Base-by-base conservation (phyloP, 139 green algal species). In the Zygnema circumcarinatum region DNA sequence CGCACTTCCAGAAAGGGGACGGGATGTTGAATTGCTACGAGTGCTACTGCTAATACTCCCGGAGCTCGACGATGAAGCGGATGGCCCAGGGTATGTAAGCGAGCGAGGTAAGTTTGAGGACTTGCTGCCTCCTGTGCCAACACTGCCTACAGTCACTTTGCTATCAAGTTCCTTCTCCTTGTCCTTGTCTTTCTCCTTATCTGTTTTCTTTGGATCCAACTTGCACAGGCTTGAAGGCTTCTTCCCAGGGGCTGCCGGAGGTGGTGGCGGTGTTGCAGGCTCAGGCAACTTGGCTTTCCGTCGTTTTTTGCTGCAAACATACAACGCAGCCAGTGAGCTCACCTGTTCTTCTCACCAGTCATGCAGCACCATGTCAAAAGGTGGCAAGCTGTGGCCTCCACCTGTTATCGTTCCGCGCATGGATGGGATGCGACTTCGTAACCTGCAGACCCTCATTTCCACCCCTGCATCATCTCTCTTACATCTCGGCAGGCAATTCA, bases 391-490 rank as follows among this genome's bases (percentile, higher is more conserved):
- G 31, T 54, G 22, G 47, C 16, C 47, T 62, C 47, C 47, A 84
- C 76, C 76, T 84, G 76, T 84, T 84, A n/a, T 84, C 76, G 29
- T 84, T 84, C 22, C 76, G 76, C 35, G 76, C 76, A 67, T 67
- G 76, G 52, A 84, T 84, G 20, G 76, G 76, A 25, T 84, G 76
- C 29, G 76, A 84, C 39, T 84, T 84, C 22, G 76, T 76, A 21
- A 84, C 41, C 76, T 84, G 76, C 31, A 35, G 2, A 81, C 3
- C 25, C 29, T 35, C 54, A 72, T 29, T 72, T 72, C n/a, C n/a
- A n/a, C n/a, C n/a, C n/a, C n/a, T n/a, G n/a, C n/a, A n/a, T n/a
- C n/a, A n/a, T n/a, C n/a, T n/a, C n/a, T n/a, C n/a, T 62, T 62
- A 7, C 47, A 7, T 7, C 47, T 16, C 47, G 16, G 7, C 7